Evolutionary conservation across 129 eudicot species (phyloP), one percentile per base, ranked within the genome.

Genomic region (Flaveria sonorensis): DNA sequence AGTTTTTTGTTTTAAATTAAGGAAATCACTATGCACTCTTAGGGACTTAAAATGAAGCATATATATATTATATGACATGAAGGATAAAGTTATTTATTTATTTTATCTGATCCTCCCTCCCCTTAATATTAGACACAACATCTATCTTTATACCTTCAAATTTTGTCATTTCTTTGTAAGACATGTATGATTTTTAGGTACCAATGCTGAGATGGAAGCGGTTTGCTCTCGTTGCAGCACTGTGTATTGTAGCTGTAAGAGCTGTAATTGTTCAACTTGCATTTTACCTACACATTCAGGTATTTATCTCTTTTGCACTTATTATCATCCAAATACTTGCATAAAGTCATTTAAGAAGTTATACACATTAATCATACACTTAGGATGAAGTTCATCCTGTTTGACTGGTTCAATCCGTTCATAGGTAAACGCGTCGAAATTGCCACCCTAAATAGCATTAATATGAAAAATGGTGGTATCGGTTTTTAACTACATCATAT

Each of bases 181-280:
- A 60, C 23, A 40, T 21, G 15, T 26, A 70, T 52, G 72, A 62
- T 45, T 77, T 81, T 42, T 85, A 91, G 99, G 57, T 89, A 62
- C 99, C 99, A 4, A 62, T 91, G 85, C 72, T 94, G 80, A 84
- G 99, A 83, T 94, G 99, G 97, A 94, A 94, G 88, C 82, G 96
- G 71, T 89, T 86, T 89, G 99, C 96, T 56, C 83, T 91, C 4
- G 86, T 94, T 70, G 99, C 96, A 59, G 99, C 99, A 24, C 85
- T 94, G 96, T 91, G 97, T 82, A 91, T 94, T 82, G 82, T 94
- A 67, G 97, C 96, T 61, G 96, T 94, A 57, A 79, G 99, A 74
- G 99, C 99, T 47, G 82, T 94, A 57, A 91, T 94, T 20, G 96
- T 94, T 80, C 97, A 94, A 88, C 86, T 94, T 77, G 99, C 99